Evolutionary conservation across 805 yeast genomes (phyloP), one percentile per base, ranked within the genome.

Genomic region (Maudiozyma pseudohumilis): DNA sequence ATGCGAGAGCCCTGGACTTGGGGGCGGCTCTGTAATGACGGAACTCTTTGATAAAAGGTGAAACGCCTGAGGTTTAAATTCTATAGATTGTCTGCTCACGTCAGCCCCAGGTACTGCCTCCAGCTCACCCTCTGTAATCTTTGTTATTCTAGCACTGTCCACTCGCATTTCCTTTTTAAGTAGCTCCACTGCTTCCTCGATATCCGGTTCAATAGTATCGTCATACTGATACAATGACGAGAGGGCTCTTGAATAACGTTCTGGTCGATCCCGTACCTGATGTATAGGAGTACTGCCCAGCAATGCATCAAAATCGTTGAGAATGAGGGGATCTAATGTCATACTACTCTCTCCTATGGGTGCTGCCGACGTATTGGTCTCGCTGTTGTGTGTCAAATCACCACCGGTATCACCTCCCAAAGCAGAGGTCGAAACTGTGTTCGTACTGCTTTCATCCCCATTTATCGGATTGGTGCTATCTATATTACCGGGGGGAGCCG

Each of bases 181-280:
- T 4, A 46, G 34, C 26, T 44, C 38, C 1, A 50, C 56, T 6
- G 60, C 60, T 26, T 53, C 50, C 23, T 50, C 58, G 16, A 55
- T 45, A 24, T 45, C 44, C 9, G 55, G 54, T 21, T 45, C 53
- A 12, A 42, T 29, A 6, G 47, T 40, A 22, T 29, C 40, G 25
- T 38, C 38, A 18, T 32, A 37, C 20, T 27, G 36, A 24, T 25
- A 31, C 9, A 19, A 18, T 2, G 46, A 27, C 15, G 40, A 32
- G 10, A 25, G 25, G 12, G 34, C 11, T n/a, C 15, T 31, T 12
- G 20, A 18, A 6, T 31, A 15, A 32, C 22, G 40, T 32, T 27
- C 20, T 15, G 1, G 17, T 12, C 4, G 16, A 13, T 13, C 20
- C 23, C 17, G 29, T 7, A n/a, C 12, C 13, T 10, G 26, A 9